Evolutionary conservation across 2,329 filamentous ascomycete genomes (phyloP).

Genomic region (Aspergillus caelatus): DNA sequence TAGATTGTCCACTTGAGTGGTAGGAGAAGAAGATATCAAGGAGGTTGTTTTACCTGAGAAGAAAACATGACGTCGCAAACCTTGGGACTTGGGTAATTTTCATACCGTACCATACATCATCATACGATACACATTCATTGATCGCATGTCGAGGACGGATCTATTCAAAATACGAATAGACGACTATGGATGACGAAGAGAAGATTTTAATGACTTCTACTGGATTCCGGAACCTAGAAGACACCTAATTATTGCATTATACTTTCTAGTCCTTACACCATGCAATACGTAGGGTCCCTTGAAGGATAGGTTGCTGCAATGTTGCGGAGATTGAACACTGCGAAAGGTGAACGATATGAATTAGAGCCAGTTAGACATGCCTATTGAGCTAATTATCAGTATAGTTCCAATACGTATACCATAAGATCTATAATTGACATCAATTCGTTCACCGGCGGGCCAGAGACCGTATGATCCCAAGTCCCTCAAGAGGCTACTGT

Average conservation of each 20-base stretch:
- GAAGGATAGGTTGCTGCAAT: neutral
- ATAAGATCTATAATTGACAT: neutral
- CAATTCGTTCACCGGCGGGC: conserved; percentile 1
- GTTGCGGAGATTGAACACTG: neutral
- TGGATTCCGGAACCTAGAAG: neutral
- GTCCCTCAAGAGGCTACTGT: no score
- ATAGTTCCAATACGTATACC: neutral
- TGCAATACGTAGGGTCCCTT: neutral
- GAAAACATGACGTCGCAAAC: conserved; percentile 21
- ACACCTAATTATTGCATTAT: neutral
- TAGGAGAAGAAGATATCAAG: neutral
- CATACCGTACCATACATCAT: neutral
- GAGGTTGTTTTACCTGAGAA: neutral
- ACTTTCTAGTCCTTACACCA: neutral
- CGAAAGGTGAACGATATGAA: neutral
- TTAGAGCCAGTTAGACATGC: neutral
- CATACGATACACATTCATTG: no score
- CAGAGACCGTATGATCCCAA: neutral
- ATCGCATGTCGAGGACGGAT: neutral
- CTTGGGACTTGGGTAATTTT: conserved; percentile 10
- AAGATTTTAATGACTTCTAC: neutral
- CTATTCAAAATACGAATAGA: neutral
- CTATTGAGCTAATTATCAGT: neutral
- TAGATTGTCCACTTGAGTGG: neutral
- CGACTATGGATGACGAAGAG: neutral